Conservation (phyloP, 352 stramenopile genomes). For the Phytopythium cucurbitacearum region DNA sequence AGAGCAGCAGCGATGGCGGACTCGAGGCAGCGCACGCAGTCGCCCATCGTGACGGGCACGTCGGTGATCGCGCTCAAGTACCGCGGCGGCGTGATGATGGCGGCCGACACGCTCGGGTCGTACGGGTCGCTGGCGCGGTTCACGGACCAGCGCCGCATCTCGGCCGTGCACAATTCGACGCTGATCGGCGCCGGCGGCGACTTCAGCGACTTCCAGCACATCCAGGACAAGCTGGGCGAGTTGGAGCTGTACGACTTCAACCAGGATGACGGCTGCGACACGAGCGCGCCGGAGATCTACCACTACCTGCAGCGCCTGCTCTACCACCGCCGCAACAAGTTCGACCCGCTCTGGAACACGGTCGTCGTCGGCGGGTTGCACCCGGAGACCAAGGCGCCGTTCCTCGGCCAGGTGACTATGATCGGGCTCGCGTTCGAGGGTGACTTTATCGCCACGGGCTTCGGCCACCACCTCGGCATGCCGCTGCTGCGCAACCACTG, state of each 20-base stretch:
- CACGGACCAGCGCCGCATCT: constrained; percentile 90
- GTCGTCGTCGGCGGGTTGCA: constrained; percentile 94
- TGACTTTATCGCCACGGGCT: constrained; percentile 96
- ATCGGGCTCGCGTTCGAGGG: constrained; percentile 97
- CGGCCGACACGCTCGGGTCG: constrained; percentile 95
- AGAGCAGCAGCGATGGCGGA: constrained; percentile 16
- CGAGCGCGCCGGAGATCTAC: constrained; percentile 93
- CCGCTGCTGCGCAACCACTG: constrained; percentile 96
- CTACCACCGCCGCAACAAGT: constrained; percentile 98
- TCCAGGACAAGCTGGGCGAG: constrained; percentile 93
- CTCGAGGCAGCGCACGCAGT: constrained; percentile 79
- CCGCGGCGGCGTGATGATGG: constrained; percentile 95
- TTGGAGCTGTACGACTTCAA: constrained; percentile 95
- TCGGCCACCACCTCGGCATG: constrained; percentile 96
- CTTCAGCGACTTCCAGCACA: constrained; percentile 97
- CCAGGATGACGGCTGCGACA: constrained; percentile 93
- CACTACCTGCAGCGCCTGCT: constrained; percentile 97
- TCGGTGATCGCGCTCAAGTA: constrained; percentile 97
- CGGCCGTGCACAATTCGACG: constrained; percentile 87
- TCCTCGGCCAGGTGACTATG: constrained; percentile 97
- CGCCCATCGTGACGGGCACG: constrained; percentile 97
- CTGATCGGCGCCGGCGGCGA: constrained; percentile 95
- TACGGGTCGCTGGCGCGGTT: constrained; percentile 98
- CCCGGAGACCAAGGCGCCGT: constrained; percentile 86
- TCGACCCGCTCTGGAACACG: constrained; percentile 99